Evolutionary conservation across 176 grass and related monocot species (phyloP).

Genomic region (Pontederia paniculata): DNA sequence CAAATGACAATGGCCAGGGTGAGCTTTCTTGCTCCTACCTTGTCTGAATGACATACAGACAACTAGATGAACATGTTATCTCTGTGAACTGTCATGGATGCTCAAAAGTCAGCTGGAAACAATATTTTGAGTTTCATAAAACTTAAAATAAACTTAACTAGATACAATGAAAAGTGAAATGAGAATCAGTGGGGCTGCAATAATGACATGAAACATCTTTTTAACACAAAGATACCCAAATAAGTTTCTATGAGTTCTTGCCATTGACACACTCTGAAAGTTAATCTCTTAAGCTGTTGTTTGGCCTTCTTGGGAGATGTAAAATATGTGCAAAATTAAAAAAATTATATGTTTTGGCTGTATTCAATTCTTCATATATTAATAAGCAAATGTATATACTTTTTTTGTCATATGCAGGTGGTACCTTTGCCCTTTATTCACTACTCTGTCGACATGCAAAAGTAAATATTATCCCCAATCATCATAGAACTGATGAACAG

Average conservation of each 20-base stretch:
- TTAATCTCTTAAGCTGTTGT: background rate
- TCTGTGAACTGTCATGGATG: no score
- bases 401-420: slow-evolving; percentile 48
- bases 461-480: slow-evolving; percentile 92
- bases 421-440: slow-evolving; percentile 98
- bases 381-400: background rate
- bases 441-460: slow-evolving; percentile 92
- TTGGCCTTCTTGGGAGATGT: background rate
- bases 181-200: no score
- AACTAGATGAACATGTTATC: no score
- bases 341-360: no score
- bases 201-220: no score
- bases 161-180: background rate
- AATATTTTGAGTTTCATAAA: background rate
- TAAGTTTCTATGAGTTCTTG: no score
- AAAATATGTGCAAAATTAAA: no score
- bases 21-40: background rate
- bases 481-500: slow-evolving; percentile 87
- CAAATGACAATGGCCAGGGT: slow-evolving; percentile 98
- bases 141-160: no score
- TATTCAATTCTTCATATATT: background rate
- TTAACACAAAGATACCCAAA: no score
- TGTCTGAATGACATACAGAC: no score
- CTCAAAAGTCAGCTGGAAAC: no score
- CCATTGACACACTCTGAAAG: no score